Evolutionary conservation across 1,284 basidiomycete species (phyloP).

Genomic region (Papiliotrema flavescens): DNA sequence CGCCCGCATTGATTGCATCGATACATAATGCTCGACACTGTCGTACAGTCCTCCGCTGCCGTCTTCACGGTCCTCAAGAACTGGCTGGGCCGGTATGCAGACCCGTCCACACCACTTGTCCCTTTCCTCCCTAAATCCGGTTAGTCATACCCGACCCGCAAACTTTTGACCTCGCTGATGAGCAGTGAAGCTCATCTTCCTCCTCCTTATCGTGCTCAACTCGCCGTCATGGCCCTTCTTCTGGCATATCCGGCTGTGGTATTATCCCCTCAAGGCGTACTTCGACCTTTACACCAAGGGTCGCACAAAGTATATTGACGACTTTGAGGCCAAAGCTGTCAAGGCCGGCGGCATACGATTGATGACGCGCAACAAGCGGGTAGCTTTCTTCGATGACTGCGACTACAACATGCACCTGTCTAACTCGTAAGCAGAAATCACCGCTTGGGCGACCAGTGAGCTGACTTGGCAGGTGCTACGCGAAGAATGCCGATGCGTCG

Average conservation of each 20-base stretch:
- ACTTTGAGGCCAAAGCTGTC: constrained; percentile 26
- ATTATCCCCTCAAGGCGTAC: constrained; percentile 30
- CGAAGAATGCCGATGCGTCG: constrained; percentile 54
- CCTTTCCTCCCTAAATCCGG: constrained; percentile 41
- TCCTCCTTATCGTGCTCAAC: constrained; percentile 41
- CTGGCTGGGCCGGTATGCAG: constrained; percentile 9
- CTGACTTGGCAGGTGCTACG: constrained; percentile 30
- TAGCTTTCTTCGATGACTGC: constrained; percentile 45
- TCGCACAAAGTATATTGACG: constrained; percentile 23
- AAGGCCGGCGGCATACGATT: constrained; percentile 26
- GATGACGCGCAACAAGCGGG: constrained; percentile 22
- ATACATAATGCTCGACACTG: not conserved
- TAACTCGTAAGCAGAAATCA: constrained; percentile 33
- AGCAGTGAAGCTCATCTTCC: constrained; percentile 42
- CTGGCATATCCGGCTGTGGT: constrained; percentile 46
- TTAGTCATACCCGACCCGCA: constrained; percentile 14
- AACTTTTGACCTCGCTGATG: constrained; percentile 1
- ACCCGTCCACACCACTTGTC: constrained; percentile 30
- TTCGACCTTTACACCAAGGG: constrained; percentile 26
- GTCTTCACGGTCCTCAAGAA: constrained; percentile 4
- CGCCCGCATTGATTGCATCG: not conserved
- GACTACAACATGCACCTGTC: constrained; percentile 49
- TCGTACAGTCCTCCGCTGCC: constrained; percentile 16
- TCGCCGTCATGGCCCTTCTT: constrained; percentile 44
- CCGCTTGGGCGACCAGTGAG: not conserved